Conservation (phyloP, 139 green algal species). For the Chlamydomonas sphaeroides region DNA sequence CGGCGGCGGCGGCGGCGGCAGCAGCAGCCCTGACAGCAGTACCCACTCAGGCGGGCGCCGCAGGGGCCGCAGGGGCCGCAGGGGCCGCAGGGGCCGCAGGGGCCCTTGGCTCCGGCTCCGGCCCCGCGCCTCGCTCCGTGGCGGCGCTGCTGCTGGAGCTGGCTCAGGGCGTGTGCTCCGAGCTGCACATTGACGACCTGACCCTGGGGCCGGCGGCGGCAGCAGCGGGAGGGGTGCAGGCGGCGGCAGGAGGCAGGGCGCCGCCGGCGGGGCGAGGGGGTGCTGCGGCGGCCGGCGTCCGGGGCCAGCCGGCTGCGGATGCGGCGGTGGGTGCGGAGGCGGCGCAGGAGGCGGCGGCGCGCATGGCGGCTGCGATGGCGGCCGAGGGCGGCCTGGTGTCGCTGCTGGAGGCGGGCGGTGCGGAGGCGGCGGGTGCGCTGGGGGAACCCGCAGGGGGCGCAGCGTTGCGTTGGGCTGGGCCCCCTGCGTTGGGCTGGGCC, state of each 20-base stretch:
- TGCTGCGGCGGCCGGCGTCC: not conserved
- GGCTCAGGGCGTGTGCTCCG: not conserved
- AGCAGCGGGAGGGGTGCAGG: too few relatives aligned
- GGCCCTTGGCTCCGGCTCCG: too few relatives aligned
- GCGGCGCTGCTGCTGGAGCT: not conserved
- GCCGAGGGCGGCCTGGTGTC: constrained; percentile 7
- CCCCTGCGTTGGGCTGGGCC: too few relatives aligned
- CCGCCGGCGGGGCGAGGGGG: not conserved
- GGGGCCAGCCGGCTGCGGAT: not conserved
- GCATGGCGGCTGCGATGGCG: not conserved
- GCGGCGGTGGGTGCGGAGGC: not conserved
- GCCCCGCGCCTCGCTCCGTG: not conserved
- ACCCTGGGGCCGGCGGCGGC: too few relatives aligned
- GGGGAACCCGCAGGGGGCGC: too few relatives aligned
- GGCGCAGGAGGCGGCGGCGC: not conserved
- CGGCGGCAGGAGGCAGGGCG: not conserved
- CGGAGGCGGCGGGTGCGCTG: not conserved
- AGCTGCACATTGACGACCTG: too few relatives aligned
- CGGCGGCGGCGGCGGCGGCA: not conserved
- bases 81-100: too few relatives aligned
- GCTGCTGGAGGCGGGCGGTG: constrained; percentile 21
- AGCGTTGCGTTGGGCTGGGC: too few relatives aligned
- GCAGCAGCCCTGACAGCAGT: not conserved
- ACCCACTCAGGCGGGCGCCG: not conserved
- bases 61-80: not conserved